A percentile compares a stretch with the other conserved stretches of the same genome.
Conservation (phyloP, 2,329 filamentous ascomycete species). For the Cordyceps cateniannulata region DNA sequence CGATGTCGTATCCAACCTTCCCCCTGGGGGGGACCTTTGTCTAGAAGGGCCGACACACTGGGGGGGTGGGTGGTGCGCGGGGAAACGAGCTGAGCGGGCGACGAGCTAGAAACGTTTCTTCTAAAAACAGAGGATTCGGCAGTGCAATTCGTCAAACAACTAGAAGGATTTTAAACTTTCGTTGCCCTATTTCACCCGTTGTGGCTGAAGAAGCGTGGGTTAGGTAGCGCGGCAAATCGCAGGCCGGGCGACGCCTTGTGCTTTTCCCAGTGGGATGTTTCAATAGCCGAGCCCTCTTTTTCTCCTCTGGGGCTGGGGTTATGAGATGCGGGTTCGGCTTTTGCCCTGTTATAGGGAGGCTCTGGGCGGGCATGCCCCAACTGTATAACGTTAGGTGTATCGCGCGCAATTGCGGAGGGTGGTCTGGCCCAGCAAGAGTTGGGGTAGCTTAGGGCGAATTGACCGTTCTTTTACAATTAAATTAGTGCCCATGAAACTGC, state of each 20-base stretch:
- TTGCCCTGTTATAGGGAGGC: background rate
- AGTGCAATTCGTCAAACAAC: too few species aligned
- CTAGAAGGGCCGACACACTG: background rate
- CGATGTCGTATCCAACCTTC: background rate
- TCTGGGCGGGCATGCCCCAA: background rate
- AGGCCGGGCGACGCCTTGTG: background rate
- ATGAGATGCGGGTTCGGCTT: constrained; percentile 6
- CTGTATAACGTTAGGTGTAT: too few species aligned
- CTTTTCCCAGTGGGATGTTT: background rate
- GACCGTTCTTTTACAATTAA: too few species aligned
- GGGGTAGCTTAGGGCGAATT: too few species aligned
- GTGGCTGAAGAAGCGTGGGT: constrained; percentile 1
- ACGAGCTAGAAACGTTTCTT: background rate
- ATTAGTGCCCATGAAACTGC: too few species aligned
- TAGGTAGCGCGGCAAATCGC: background rate
- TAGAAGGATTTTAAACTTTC: background rate
- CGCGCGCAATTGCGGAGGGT: too few species aligned
- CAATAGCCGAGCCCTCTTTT: constrained; percentile 6
- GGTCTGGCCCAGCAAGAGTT: too few species aligned
- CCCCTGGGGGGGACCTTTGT: background rate
- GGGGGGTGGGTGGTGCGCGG: too few species aligned
- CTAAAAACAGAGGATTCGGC: too few species aligned
- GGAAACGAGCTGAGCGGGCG: background rate
- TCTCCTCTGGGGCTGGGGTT: background rate
- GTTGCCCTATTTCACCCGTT: background rate